These are phyloP conservation scores for Petunia hybrid DNA, from an alignment of 305 asterid genomes.

Conservation along the genomic window DNA sequence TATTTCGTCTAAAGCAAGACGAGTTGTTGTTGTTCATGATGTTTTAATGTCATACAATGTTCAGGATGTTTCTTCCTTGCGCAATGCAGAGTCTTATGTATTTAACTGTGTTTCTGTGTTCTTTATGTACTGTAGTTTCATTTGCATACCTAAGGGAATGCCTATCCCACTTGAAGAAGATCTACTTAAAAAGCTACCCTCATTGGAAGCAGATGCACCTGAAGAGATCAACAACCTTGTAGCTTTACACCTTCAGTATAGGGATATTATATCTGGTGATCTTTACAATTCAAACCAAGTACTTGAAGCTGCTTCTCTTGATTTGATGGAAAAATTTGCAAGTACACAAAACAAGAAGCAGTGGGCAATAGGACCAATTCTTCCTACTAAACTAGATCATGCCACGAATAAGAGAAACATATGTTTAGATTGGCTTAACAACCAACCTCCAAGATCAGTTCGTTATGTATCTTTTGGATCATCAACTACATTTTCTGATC, in stretches of 20 bases:
- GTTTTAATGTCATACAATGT: conserved; percentile 29
- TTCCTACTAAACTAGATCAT: neutral
- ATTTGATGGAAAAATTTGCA: conserved; percentile 29
- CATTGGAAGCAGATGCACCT: neutral
- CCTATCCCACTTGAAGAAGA: conserved; percentile 27
- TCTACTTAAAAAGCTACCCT: conserved; percentile 6
- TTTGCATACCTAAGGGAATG: conserved; percentile 32
- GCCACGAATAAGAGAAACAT: neutral
- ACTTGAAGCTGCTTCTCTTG: conserved; percentile 32
- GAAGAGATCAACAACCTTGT: too few relatives aligned
- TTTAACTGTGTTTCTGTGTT: conserved; percentile 35
- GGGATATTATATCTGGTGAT: conserved; percentile 26
- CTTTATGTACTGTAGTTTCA: neutral
- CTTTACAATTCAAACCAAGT: conserved; percentile 34
- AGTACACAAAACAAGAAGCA: conserved; percentile 11
- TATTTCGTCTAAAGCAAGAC: neutral
- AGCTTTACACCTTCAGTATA: neutral
- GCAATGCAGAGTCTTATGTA: conserved; percentile 37
- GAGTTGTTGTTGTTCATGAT: conserved; percentile 35
- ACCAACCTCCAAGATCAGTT: conserved; percentile 43
- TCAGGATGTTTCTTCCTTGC: conserved; percentile 34
- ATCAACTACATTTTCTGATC: conserved; percentile 15
- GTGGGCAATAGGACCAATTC: conserved; percentile 42
- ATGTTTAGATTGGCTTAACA: conserved; percentile 21
- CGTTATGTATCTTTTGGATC: conserved; percentile 45